Evolutionary conservation across 2,329 filamentous ascomycete species (phyloP).

Genomic region (Aspergillus candidus): DNA sequence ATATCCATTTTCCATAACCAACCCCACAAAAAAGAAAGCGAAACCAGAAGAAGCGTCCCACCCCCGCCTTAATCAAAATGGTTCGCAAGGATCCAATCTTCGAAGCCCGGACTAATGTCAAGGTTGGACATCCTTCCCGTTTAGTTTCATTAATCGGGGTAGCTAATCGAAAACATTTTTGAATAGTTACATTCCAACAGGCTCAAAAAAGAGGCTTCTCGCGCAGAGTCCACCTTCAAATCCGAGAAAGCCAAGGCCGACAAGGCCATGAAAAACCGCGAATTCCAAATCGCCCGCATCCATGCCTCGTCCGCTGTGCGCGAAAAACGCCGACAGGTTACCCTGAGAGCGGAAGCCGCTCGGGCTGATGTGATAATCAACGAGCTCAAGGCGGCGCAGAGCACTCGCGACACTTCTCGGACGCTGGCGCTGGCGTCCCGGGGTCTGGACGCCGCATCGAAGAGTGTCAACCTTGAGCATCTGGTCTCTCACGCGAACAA

Average conservation of each 20-base stretch:
- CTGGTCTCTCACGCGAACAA: conserved; percentile 39
- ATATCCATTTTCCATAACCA: no score
- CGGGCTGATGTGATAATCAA: conserved; percentile 46
- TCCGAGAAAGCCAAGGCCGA: conserved; percentile 45
- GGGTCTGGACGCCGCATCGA: conserved; percentile 40
- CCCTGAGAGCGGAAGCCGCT: conserved; percentile 41
- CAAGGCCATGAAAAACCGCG: conserved; percentile 43
- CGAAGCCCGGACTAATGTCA: conserved; percentile 39
- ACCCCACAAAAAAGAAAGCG: no score
- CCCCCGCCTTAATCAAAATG: conserved; percentile 21
- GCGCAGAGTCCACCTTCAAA: conserved; percentile 42
- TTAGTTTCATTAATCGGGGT: no score
- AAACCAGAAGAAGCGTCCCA: no score
- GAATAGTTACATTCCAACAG: conserved; percentile 43
- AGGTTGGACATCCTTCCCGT: conserved; percentile 18
- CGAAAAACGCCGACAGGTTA: conserved; percentile 42
- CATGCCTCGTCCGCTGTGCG: conserved; percentile 43
- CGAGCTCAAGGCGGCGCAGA: conserved; percentile 44
- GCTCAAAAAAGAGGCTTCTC: conserved; percentile 43
- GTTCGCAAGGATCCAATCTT: conserved; percentile 38
- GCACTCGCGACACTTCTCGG: conserved; percentile 42
- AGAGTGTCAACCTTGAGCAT: conserved; percentile 42
- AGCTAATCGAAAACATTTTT: no score
- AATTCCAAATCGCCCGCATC: conserved; percentile 46
- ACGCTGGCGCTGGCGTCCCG: conserved; percentile 41